Conservation (phyloP, 164 flowering plant genomes). For the Nymphaea colorata region DNA sequence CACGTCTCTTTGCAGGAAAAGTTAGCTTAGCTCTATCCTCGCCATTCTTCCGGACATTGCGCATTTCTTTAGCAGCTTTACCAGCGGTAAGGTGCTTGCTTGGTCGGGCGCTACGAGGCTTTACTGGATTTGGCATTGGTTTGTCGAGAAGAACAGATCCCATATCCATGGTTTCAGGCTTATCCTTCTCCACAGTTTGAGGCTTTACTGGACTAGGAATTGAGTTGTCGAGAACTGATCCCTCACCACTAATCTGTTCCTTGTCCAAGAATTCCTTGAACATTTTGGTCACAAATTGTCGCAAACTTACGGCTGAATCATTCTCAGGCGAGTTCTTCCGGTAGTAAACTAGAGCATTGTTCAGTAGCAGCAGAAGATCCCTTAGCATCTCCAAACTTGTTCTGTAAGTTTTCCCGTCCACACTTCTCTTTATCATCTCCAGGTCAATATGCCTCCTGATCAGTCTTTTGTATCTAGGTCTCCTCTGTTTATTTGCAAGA, state of each 20-base stretch:
- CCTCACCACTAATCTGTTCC: not conserved
- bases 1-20: not conserved
- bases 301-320: constrained; percentile 39
- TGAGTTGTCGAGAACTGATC: not conserved
- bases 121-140: too few relatives aligned
- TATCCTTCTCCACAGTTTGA: constrained; percentile 11
- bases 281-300: constrained; percentile 23
- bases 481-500: constrained; percentile 33
- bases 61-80: not conserved
- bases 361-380: constrained; percentile 62
- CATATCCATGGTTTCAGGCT: not conserved
- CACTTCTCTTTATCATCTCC: constrained; percentile 45
- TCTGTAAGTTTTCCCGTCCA: constrained; percentile 20
- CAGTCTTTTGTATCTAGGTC: constrained; percentile 55
- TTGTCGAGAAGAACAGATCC: too few relatives aligned
- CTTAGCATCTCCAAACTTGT: constrained; percentile 45
- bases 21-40: not conserved
- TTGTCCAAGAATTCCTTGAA: constrained; percentile 11
- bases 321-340: constrained; percentile 53
- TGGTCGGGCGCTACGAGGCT: too few relatives aligned
- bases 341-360: constrained; percentile 67
- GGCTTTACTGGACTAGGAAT: constrained; percentile 32
- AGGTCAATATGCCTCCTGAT: constrained; percentile 66
- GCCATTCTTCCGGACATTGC: not conserved
- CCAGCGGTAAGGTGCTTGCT: not conserved